phyloP scores from a whole-genome alignment of 2,329 filamentous ascomycete species.

The Cladobotryum mycophilum region DNA sequence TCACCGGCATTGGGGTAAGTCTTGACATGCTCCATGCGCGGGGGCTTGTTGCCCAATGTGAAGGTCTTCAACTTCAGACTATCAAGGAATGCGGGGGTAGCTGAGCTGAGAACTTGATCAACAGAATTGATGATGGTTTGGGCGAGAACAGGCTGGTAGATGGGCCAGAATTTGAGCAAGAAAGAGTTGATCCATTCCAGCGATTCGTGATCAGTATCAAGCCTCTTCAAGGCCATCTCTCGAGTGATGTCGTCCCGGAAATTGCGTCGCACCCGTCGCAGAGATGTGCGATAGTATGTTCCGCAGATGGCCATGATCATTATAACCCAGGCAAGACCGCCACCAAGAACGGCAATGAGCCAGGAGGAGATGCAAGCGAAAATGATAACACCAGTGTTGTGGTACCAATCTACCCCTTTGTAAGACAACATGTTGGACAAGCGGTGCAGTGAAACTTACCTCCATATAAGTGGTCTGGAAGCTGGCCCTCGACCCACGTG shows the following conservation, averaged over 20 bases:
- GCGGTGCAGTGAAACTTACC: constrained; percentile 41
- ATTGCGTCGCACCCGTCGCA: constrained; percentile 88
- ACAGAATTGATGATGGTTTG: constrained; percentile 89
- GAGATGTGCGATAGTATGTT: constrained; percentile 94
- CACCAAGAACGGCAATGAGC: constrained; percentile 82
- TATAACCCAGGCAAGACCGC: constrained; percentile 87
- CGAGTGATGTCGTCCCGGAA: constrained; percentile 91
- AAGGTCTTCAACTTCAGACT: constrained; percentile 92
- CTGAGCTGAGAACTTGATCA: constrained; percentile 89
- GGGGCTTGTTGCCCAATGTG: constrained; percentile 88
- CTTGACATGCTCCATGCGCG: constrained; percentile 94
- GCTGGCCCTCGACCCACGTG: constrained; percentile 74
- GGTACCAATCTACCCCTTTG: constrained; percentile 77
- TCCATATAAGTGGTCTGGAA: constrained; percentile 88
- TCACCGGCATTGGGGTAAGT: constrained; percentile 95
- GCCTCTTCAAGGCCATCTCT: constrained; percentile 76
- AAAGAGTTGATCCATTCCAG: constrained; percentile 99
- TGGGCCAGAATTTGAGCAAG: constrained; percentile 97
- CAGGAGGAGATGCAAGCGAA: constrained; percentile 89
- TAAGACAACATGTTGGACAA: constrained; percentile 2
- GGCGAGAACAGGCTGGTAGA: constrained; percentile 90
- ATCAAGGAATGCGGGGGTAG: constrained; percentile 87
- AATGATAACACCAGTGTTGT: constrained; percentile 89
- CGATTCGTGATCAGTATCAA: constrained; percentile 87
- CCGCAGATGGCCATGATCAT: constrained; percentile 87